phyloP scores from a whole-genome alignment of 2,329 filamentous ascomycete species.

The Penicillium sp. region DNA sequence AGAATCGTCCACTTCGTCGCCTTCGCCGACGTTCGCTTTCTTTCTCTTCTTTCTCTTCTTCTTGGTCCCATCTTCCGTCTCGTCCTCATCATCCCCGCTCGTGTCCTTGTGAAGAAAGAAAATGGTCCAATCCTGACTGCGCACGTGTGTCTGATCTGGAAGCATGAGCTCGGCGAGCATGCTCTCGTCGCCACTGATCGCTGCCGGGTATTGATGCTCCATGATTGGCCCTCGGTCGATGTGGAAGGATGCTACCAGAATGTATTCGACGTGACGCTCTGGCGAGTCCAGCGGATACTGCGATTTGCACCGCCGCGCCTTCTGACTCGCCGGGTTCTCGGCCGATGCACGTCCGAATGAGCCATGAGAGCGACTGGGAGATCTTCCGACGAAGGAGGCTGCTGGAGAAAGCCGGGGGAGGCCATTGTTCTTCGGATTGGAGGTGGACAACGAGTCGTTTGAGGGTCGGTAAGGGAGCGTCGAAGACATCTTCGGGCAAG shows the following conservation, averaged over 20 bases:
- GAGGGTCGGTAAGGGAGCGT: slow-evolving; percentile 37
- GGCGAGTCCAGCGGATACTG: slow-evolving; percentile 68
- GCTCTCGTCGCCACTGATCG: slow-evolving; percentile 93
- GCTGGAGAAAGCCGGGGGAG: slow-evolving; percentile 54
- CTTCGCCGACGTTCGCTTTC: slow-evolving; percentile 38
- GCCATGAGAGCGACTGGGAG: slow-evolving; percentile 42
- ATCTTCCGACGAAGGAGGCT: slow-evolving; percentile 51
- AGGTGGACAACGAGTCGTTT: slow-evolving; percentile 47
- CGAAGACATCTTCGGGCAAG: slow-evolving; percentile 29
- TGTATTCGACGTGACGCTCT: slow-evolving; percentile 98
- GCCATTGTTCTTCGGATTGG: slow-evolving; percentile 45
- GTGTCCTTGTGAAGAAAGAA: slow-evolving; percentile 98
- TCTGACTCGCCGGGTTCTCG: slow-evolving; percentile 39
- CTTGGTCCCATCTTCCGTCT: slow-evolving; percentile 45
- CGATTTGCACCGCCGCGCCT: slow-evolving; percentile 57
- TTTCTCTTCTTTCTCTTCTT: slow-evolving; percentile 40
- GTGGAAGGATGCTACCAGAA: slow-evolving; percentile 93
- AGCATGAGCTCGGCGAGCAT: slow-evolving; percentile 99
- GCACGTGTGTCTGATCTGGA: slow-evolving; percentile 89
- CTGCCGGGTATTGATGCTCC: slow-evolving; percentile 94
- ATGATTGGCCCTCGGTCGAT: slow-evolving; percentile 94
- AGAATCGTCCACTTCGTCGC: slow-evolving; percentile 46
- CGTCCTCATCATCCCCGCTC: slow-evolving; percentile 71
- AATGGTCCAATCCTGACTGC: slow-evolving; percentile 97
- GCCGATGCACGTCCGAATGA: slow-evolving; percentile 35